Percentiles rank a stretch among this genome's conserved stretches.
Evolutionary conservation across 805 yeast species (phyloP).

Genomic region (Candida maris): DNA sequence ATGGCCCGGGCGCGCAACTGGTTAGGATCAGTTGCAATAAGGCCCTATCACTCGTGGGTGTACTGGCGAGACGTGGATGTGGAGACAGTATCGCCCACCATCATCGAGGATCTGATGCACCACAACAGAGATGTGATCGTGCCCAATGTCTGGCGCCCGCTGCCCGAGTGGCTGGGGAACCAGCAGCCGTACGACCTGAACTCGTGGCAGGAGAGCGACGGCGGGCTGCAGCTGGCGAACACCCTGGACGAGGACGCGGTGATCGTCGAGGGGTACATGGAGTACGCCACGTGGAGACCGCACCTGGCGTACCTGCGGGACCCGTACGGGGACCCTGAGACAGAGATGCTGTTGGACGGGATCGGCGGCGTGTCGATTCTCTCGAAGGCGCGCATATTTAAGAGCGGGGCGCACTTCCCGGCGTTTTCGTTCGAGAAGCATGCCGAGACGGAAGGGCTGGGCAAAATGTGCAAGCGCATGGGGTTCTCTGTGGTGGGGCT

Average conservation of each 20-base stretch:
- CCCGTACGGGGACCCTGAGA: slow-evolving; percentile 92
- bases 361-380: slow-evolving; percentile 96
- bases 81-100: slow-evolving; percentile 81
- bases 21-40: slow-evolving; percentile 80
- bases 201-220: slow-evolving; percentile 84
- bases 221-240: slow-evolving; percentile 74
- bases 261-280: slow-evolving; percentile 95
- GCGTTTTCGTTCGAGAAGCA: slow-evolving; percentile 94
- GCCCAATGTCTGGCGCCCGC: slow-evolving; percentile 90
- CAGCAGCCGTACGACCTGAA: slow-evolving; percentile 84
- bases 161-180: slow-evolving; percentile 81
- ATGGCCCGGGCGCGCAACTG: slow-evolving; percentile 97
- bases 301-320: slow-evolving; percentile 93
- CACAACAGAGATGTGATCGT: slow-evolving; percentile 90
- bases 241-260: slow-evolving; percentile 87
- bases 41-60: slow-evolving; percentile 92
- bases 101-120: slow-evolving; percentile 88
- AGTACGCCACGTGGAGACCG: slow-evolving; percentile 97
- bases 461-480: slow-evolving; percentile 82
- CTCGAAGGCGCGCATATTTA: slow-evolving; percentile 81
- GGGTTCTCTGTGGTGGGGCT: slow-evolving; percentile 83
- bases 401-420: slow-evolving; percentile 90
- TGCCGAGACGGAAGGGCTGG: slow-evolving; percentile 98
- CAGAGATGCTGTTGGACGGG: slow-evolving; percentile 91
- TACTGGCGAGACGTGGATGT: slow-evolving; percentile 98